Evolutionary conservation across 352 stramenopile species (phyloP).

Genomic region (Phytophthora podocarpi): DNA sequence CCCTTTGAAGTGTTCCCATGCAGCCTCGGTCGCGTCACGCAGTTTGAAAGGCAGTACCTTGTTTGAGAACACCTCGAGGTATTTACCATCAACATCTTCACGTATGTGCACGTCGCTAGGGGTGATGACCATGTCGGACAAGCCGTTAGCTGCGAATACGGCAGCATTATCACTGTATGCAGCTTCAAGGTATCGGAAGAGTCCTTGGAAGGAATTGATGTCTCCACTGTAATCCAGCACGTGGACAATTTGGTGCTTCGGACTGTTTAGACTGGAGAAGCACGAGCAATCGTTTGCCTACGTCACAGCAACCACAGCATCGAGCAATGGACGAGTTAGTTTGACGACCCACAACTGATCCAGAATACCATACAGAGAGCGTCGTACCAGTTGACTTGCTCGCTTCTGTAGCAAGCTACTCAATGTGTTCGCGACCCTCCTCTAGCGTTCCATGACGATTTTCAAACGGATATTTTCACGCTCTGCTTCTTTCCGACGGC

Average conservation of each 20-base stretch:
- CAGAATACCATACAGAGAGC: too few species aligned
- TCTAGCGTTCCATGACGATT: constrained; percentile 45
- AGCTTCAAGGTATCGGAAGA: constrained; percentile 27
- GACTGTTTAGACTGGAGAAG: constrained; percentile 14
- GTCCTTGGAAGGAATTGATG: constrained; percentile 8
- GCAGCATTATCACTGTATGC: constrained; percentile 18
- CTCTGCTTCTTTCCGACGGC: constrained; percentile 26
- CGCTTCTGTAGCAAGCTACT: constrained; percentile 41
- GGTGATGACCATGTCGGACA: constrained; percentile 16
- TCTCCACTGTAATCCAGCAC: constrained; percentile 23
- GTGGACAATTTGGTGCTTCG: constrained; percentile 14
- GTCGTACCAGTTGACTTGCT: constrained; percentile 27
- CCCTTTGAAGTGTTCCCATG: constrained; percentile 42
- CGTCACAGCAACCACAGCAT: background rate
- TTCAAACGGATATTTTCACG: constrained; percentile 41
- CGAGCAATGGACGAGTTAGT: constrained; percentile 1
- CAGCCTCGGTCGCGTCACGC: constrained; percentile 26
- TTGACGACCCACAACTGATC: too few species aligned
- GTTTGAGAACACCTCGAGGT: constrained; percentile 41
- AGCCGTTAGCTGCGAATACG: constrained; percentile 31
- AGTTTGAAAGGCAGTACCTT: constrained; percentile 52
- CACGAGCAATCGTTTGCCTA: constrained; percentile 21
- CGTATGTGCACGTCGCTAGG: constrained; percentile 31
- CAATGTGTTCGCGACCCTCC: constrained; percentile 41
- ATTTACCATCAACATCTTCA: constrained; percentile 29